Base-by-base conservation (phyloP, 208 protist genomes). In the Naegleria lovaniensis region DNA sequence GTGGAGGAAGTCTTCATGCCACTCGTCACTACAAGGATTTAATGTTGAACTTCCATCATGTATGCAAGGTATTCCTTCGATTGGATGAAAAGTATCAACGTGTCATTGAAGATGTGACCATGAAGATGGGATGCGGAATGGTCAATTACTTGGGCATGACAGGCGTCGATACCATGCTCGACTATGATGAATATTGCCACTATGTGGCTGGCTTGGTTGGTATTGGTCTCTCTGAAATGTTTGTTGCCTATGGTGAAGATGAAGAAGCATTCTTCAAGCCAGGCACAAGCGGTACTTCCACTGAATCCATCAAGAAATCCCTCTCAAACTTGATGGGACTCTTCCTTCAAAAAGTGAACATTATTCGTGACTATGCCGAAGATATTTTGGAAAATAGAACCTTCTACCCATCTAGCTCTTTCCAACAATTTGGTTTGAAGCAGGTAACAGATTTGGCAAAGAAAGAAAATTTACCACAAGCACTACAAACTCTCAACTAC, bases 271-370 rank as follows among this genome's bases (percentile, higher is more conserved):
- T 97, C 11, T 36, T 36, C 29, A 79, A 79, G 29, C 25, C 9
- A 36, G 67, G 67, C 29, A 19, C 33, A 0, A 88, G 19, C 6
- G 85, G 43, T 58, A 36, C 67, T 6, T 29, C 29, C 6, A 13
- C 29, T 7, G 41, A 88, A 22, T 93, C 92, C 76, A 88, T 95
- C 0, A 92, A 96, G 58, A 92, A 97, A 15, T 93, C 94, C 55
- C 90, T 95, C 38, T 93, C 96, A 22, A 98, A 98, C 91, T 92
- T 94, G 89, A 99, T 99, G 98, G 98, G 98, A 7, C 95, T 99
- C 25, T 98, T 99, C 89, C 92, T 99, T 89, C 98, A 99, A 93
- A 99, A 99, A 93, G 98, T 97, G 0, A 99, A 99, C 93, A 99
- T 99, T 93, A 98, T 98, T 79, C 95, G 98, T 40, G 98, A 99